Conservation (phyloP, 2,329 filamentous ascomycete species). For the Penicillium sp. region DNA sequence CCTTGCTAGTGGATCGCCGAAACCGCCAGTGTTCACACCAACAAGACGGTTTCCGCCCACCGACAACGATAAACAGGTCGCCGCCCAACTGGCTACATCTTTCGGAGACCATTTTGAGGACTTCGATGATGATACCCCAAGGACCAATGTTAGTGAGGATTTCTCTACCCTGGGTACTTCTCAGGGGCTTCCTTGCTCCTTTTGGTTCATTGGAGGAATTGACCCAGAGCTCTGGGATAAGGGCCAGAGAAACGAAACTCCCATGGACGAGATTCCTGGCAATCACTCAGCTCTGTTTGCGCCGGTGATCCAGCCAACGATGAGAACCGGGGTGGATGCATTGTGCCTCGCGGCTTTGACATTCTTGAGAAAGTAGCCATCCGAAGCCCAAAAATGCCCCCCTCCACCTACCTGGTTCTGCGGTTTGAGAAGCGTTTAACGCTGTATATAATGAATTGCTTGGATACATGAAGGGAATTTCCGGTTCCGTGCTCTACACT, state of each 20-base stretch:
- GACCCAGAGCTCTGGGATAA: constrained; percentile 52
- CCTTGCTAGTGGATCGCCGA: constrained; percentile 50
- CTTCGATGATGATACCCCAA: constrained; percentile 32
- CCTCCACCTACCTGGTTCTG: background rate
- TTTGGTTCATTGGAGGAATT: constrained; percentile 58
- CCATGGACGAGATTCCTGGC: constrained; percentile 51
- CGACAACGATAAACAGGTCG: constrained; percentile 50
- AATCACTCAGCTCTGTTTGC: constrained; percentile 62
- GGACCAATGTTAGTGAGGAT: constrained; percentile 53
- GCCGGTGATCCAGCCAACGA: constrained; percentile 58
- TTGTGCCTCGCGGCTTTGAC: constrained; percentile 53
- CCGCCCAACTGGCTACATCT: constrained; percentile 42
- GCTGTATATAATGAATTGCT: background rate
- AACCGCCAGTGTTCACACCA: constrained; percentile 47
- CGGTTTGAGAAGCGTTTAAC: background rate
- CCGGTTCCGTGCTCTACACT: background rate
- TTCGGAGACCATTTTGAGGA: constrained; percentile 51
- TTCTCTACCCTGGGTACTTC: constrained; percentile 56
- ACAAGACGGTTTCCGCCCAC: constrained; percentile 54
- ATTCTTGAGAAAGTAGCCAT: constrained; percentile 26
- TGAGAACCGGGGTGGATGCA: constrained; percentile 53
- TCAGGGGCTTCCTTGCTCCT: constrained; percentile 51
- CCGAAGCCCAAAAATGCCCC: background rate
- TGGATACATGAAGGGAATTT: background rate
- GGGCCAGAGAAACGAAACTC: constrained; percentile 43